Evolutionary conservation across 2,329 filamentous ascomycete genomes (phyloP).

Genomic region (Cercospora zeina): DNA sequence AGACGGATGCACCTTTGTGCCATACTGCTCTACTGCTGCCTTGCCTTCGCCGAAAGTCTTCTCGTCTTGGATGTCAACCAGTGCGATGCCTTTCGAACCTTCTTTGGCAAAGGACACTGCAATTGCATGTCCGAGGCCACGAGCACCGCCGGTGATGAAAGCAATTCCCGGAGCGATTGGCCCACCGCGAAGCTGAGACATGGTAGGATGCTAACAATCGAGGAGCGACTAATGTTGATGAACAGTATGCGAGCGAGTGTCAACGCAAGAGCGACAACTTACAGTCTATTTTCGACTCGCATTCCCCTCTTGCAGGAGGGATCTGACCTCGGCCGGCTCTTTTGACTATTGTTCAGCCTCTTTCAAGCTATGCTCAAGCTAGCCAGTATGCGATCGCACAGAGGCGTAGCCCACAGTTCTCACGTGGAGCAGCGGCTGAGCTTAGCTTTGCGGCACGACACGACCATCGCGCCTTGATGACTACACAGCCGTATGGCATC

Average conservation of each 20-base stretch:
- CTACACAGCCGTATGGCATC: conserved; percentile 5
- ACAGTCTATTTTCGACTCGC: neutral
- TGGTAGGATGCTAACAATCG: neutral
- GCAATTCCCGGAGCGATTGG: conserved; percentile 34
- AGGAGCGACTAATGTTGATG: neutral
- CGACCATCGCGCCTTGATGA: conserved; percentile 1
- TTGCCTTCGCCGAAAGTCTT: conserved; percentile 31
- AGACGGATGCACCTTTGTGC: conserved; percentile 23
- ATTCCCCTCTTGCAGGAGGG: neutral
- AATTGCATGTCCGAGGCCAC: conserved; percentile 34
- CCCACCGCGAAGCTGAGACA: conserved; percentile 27
- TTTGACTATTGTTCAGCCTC: neutral
- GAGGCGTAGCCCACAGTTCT: neutral
- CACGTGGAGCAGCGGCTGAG: conserved; percentile 3
- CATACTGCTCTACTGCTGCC: conserved; percentile 30
- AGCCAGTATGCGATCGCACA: conserved; percentile 11
- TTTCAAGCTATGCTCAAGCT: conserved; percentile 2
- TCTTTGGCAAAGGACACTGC: conserved; percentile 35
- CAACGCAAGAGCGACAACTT: neutral
- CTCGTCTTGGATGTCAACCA: conserved; percentile 33
- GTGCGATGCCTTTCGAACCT: conserved; percentile 31
- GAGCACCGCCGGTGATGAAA: conserved; percentile 35
- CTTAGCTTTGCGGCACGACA: neutral
- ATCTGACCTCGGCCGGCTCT: conserved; percentile 16
- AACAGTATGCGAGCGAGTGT: neutral